Conservation (phyloP, 2,329 filamentous ascomycete genomes). For the Madurella mycetomatis region DNA sequence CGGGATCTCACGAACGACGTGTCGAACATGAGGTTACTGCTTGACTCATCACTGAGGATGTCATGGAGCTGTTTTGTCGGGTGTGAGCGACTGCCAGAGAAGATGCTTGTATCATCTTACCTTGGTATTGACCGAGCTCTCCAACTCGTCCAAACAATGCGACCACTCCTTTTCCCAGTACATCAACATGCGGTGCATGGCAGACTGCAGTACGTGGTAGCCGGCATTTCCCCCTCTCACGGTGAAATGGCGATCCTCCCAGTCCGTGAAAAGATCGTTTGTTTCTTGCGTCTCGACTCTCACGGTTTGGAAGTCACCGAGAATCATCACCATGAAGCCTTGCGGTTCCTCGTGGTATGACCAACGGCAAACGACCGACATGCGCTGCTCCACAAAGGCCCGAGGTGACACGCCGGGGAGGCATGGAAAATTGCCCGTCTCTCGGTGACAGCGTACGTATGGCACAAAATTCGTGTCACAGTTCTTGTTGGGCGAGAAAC, state of each 20-base stretch:
- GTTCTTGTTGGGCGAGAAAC: background rate
- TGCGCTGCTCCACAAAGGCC: background rate
- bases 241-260: constrained; percentile 1
- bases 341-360: background rate
- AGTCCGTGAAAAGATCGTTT: constrained; percentile 1
- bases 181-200: constrained; percentile 1
- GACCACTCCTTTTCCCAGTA: constrained; percentile 4
- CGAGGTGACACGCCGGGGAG: background rate
- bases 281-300: background rate
- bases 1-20: constrained; percentile 8
- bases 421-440: constrained; percentile 1
- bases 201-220: constrained; percentile 3
- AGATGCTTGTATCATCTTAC: background rate
- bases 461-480: background rate
- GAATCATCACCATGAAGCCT: background rate
- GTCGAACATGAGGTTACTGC: constrained; percentile 10
- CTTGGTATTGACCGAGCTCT: background rate
- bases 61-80: background rate
- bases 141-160: background rate
- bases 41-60: background rate
- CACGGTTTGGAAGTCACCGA: background rate
- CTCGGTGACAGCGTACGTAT: background rate
- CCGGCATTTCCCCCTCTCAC: background rate
- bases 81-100: background rate
- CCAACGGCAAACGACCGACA: constrained; percentile 6